These are phyloP conservation scores for Phytophthora cryptogea DNA, from an alignment of 352 stramenopile genomes.

Conservation along the genomic window DNA sequence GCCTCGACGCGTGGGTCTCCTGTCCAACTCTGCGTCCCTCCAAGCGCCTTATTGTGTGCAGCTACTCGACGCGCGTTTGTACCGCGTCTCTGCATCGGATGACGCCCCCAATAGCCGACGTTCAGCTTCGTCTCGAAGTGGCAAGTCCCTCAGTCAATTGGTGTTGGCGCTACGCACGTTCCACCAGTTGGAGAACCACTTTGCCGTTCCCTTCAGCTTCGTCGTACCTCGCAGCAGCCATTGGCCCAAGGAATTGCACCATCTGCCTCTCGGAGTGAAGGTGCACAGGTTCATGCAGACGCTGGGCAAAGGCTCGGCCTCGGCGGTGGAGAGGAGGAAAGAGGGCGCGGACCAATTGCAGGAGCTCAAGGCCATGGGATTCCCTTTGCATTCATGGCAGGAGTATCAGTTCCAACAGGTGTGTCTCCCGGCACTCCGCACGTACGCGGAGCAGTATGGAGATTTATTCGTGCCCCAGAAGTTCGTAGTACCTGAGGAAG, in stretches of 20 bases:
- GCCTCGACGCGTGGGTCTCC: conserved; percentile 1
- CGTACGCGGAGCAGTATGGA: conserved; percentile 80
- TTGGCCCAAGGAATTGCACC: conserved; percentile 57
- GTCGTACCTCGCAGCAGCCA: conserved; percentile 17
- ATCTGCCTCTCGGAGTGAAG: conserved; percentile 56
- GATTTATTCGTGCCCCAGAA: conserved; percentile 93
- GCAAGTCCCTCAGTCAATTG: conserved; percentile 29
- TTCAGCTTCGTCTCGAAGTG: not conserved
- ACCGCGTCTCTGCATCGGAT: conserved; percentile 13
- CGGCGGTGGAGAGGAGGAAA: conserved; percentile 30
- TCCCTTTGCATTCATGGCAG: conserved; percentile 59
- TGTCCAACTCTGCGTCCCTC: not conserved
- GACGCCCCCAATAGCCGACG: not conserved
- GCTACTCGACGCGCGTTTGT: conserved; percentile 1
- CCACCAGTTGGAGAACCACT: conserved; percentile 60
- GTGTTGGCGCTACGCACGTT: conserved; percentile 61
- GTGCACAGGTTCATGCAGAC: conserved; percentile 63
- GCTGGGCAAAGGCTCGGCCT: conserved; percentile 19
- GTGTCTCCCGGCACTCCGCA: conserved; percentile 72
- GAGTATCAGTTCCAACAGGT: conserved; percentile 72
- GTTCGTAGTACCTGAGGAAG: conserved; percentile 83
- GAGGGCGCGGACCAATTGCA: conserved; percentile 40
- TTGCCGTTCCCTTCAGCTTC: conserved; percentile 59
- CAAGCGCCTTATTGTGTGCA: not conserved
- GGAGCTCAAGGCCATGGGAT: conserved; percentile 49